phyloP scores from a whole-genome alignment of 805 yeast species.

The Cyberlindnera mississippiensis region DNA sequence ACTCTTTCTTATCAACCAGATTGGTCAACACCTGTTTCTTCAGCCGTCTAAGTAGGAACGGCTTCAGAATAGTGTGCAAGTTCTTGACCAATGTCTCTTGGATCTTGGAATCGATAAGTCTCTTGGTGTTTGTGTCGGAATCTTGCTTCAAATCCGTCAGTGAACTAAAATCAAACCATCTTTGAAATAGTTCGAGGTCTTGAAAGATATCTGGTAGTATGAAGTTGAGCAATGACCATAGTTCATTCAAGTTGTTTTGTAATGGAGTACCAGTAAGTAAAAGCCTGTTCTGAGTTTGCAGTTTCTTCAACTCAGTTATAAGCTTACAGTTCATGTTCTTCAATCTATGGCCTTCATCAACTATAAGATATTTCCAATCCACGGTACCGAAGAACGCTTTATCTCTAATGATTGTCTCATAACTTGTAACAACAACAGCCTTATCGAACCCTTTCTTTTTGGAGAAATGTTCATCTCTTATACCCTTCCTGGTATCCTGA shows the following conservation, averaged over 20 bases:
- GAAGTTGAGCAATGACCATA: slow-evolving; percentile 90
- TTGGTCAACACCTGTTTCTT: slow-evolving; percentile 66
- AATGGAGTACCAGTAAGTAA: slow-evolving; percentile 94
- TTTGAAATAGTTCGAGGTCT: slow-evolving; percentile 83
- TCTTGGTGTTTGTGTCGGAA: slow-evolving; percentile 38
- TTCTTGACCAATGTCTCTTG: slow-evolving; percentile 64
- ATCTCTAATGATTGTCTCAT: slow-evolving; percentile 76
- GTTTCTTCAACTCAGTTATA: slow-evolving; percentile 64
- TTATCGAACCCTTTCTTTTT: slow-evolving; percentile 21
- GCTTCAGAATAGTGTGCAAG: slow-evolving; percentile 83
- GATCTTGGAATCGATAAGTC: slow-evolving; percentile 52
- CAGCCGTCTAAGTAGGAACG: slow-evolving; percentile 79
- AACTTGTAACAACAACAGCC: slow-evolving; percentile 72
- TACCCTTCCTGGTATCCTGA: slow-evolving; percentile 48
- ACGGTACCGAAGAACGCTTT: slow-evolving; percentile 46
- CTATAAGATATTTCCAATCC: slow-evolving; percentile 80
- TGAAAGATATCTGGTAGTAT: slow-evolving; percentile 90
- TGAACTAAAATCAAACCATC: slow-evolving; percentile 86
- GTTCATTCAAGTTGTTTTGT: slow-evolving; percentile 84
- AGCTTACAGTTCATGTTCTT: slow-evolving; percentile 80
- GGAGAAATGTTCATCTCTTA: slow-evolving; percentile 32
- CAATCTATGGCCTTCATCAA: slow-evolving; percentile 94
- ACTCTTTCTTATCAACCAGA: slow-evolving; percentile 89
- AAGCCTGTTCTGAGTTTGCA: slow-evolving; percentile 65
- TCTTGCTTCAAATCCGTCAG: slow-evolving; percentile 37